phyloP scores from a whole-genome alignment of 2,329 filamentous ascomycete genomes.

The Torrubiella hemipterigena region DNA sequence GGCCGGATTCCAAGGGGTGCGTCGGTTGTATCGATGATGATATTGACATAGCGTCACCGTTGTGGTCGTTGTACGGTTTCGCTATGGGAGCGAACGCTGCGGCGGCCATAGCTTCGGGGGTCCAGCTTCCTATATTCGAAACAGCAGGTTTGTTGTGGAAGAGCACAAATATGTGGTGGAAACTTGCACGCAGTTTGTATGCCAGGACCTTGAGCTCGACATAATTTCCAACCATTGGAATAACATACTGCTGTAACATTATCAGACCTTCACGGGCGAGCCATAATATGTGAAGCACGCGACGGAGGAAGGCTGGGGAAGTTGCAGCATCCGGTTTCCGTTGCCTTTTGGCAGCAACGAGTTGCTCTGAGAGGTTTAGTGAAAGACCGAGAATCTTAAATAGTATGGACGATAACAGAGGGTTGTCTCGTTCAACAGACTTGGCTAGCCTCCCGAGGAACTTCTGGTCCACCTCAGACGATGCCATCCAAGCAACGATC shows the following conservation, averaged over 20 bases:
- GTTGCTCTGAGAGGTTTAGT: constrained; percentile 72
- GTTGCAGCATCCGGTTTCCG: constrained; percentile 70
- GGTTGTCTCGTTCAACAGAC: constrained; percentile 64
- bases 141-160: constrained; percentile 87
- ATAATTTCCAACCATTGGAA: constrained; percentile 71
- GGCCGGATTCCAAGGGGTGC: constrained; percentile 42
- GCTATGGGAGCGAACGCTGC: constrained; percentile 19
- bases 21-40: constrained; percentile 35
- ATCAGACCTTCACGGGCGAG: constrained; percentile 82
- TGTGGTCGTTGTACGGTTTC: constrained; percentile 28
- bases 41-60: constrained; percentile 30
- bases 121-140: constrained; percentile 44
- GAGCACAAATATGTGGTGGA: constrained; percentile 92
- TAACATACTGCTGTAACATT: constrained; percentile 75
- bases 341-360: constrained; percentile 72
- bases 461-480: constrained; percentile 94
- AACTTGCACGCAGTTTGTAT: constrained; percentile 84
- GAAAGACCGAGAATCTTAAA: constrained; percentile 89
- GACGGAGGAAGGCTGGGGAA: constrained; percentile 66
- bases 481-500: constrained; percentile 56
- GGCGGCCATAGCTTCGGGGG: constrained; percentile 29
- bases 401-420: constrained; percentile 67
- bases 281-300: constrained; percentile 88
- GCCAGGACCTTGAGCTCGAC: constrained; percentile 79
- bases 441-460: constrained; percentile 84